Evolutionary conservation across 1,284 basidiomycete species (phyloP).

Genomic region (Moesziomyces antarcticus): DNA sequence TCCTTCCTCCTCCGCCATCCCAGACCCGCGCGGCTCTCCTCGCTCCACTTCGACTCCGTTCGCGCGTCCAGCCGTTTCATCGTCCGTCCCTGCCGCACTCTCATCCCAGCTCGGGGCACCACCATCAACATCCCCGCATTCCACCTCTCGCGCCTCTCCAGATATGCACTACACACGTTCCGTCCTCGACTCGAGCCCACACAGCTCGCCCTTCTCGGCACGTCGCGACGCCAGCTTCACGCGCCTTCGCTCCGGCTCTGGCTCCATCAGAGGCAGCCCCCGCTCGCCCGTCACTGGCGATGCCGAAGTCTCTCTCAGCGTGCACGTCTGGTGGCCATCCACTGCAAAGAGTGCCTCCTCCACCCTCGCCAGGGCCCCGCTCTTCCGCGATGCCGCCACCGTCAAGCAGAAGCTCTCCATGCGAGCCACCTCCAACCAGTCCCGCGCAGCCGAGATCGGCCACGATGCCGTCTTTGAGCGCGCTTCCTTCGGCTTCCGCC

Average conservation of each 20-base stretch:
- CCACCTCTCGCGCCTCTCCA: background rate
- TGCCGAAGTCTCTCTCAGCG: slow-evolving; percentile 27
- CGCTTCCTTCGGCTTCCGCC: slow-evolving; percentile 34
- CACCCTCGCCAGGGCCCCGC: slow-evolving; percentile 29
- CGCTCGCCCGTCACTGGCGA: slow-evolving; percentile 13
- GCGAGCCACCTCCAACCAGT: slow-evolving; percentile 10
- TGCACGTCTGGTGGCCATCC: slow-evolving; percentile 39
- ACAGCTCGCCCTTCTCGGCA: slow-evolving; percentile 3
- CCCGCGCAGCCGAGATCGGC: slow-evolving; percentile 11
- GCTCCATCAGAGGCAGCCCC: slow-evolving; percentile 8
- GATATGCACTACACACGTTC: background rate
- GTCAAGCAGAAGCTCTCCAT: slow-evolving; percentile 47
- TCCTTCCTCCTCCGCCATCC: background rate
- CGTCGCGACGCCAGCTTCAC: slow-evolving; percentile 13
- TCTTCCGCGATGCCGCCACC: slow-evolving; percentile 44
- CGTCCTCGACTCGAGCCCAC: too few relatives aligned
- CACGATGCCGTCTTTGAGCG: slow-evolving; percentile 34
- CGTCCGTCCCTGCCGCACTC: background rate
- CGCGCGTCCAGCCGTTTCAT: background rate
- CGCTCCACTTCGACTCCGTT: background rate
- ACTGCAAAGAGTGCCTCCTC: slow-evolving; percentile 28
- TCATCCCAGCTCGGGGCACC: background rate
- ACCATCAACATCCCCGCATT: background rate
- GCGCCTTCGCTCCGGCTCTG: slow-evolving; percentile 34
- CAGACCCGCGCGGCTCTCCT: background rate